phyloP scores from a whole-genome alignment of 148 eudicot genomes.

The Chenopodium quinoa region DNA sequence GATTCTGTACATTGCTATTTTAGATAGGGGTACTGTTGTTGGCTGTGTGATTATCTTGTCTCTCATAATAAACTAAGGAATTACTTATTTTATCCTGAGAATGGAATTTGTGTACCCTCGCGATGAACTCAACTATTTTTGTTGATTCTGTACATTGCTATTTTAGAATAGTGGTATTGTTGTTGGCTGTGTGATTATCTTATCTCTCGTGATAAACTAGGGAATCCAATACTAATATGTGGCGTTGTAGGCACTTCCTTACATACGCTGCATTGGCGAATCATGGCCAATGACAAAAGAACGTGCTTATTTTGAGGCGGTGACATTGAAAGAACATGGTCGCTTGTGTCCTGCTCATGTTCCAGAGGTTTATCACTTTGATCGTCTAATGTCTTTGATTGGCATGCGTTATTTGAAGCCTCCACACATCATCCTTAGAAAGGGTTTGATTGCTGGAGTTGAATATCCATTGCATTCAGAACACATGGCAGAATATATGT shows the following conservation, averaged over 20 bases:
- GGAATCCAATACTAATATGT: too few relatives aligned
- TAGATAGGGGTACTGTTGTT: not conserved
- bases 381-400: not conserved
- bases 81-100: not conserved
- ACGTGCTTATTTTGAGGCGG: not conserved
- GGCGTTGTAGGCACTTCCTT: too few relatives aligned
- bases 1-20: not conserved
- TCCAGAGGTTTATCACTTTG: not conserved
- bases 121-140: not conserved
- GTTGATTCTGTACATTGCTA: not conserved
- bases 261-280: too few relatives aligned
- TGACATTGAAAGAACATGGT: not conserved
- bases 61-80: too few relatives aligned
- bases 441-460: not conserved
- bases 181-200: not conserved
- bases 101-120: not conserved
- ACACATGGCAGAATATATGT: not conserved
- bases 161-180: not conserved
- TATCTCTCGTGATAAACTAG: not conserved
- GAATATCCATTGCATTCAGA: not conserved
- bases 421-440: not conserved
- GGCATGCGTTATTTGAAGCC: not conserved
- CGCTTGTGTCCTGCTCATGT: not conserved
- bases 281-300: too few relatives aligned
- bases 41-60: not conserved